phyloP scores from a whole-genome alignment of 2,329 filamentous ascomycete genomes.

The Aspergillus ruber region DNA sequence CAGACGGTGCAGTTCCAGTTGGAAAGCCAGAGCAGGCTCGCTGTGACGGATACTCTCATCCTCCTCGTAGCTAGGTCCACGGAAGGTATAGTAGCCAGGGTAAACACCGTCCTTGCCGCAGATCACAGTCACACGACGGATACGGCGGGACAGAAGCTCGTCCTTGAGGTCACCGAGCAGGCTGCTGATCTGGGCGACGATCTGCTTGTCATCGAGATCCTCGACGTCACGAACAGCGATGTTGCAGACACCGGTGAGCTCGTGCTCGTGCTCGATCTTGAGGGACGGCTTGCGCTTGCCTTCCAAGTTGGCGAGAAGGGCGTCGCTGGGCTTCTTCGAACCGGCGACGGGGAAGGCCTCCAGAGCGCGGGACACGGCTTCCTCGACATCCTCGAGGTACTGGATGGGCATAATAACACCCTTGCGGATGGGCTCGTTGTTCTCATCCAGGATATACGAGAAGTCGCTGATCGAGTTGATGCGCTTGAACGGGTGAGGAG shows the following conservation, averaged over 20 bases:
- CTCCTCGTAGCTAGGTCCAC: conserved; percentile 80
- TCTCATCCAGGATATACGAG: conserved; percentile 73
- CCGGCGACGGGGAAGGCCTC: conserved; percentile 65
- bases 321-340: conserved; percentile 48
- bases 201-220: conserved; percentile 72
- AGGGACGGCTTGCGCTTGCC: conserved; percentile 60
- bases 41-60: conserved; percentile 95
- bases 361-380: conserved; percentile 73
- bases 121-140: conserved; percentile 92
- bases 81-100: conserved; percentile 97
- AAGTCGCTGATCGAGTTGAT: conserved; percentile 95
- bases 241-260: conserved; percentile 87
- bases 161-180: conserved; percentile 76
- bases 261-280: conserved; percentile 58
- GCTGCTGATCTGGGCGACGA: conserved; percentile 65
- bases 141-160: conserved; percentile 71
- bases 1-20: conserved; percentile 88
- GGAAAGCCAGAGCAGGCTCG: conserved; percentile 94
- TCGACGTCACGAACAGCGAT: conserved; percentile 87
- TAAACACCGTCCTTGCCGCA: conserved; percentile 93
- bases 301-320: conserved; percentile 65
- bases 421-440: conserved; percentile 73
- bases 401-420: conserved; percentile 91
- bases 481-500: conserved; percentile 62
- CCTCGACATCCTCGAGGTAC: conserved; percentile 91